Percentiles rank a stretch among this genome's conserved stretches.
phyloP scores from a whole-genome alignment of 2,329 filamentous ascomycete species.

The Biscogniauxia marginata region DNA sequence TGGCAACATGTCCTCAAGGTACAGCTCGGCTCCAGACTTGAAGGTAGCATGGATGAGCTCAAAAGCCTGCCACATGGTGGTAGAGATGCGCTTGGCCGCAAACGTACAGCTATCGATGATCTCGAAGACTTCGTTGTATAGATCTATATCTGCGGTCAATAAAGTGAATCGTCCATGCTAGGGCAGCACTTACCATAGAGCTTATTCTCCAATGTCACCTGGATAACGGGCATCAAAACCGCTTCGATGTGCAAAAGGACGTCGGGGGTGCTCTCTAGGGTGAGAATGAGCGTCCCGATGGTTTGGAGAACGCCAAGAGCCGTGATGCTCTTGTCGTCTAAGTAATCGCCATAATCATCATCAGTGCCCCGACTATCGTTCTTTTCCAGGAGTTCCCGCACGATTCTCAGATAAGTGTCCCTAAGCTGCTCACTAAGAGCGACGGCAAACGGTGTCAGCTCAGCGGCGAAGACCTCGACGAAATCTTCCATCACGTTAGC shows the following conservation, averaged over 20 bases:
- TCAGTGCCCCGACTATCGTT: slow-evolving; percentile 74
- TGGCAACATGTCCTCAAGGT: slow-evolving; percentile 97
- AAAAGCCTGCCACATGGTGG: slow-evolving; percentile 98
- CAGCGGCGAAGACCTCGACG: slow-evolving; percentile 95
- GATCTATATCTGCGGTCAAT: slow-evolving; percentile 49
- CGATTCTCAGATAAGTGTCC: slow-evolving; percentile 93
- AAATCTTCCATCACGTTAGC: slow-evolving; percentile 99
- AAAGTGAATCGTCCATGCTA: slow-evolving; percentile 17
- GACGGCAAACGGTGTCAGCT: slow-evolving; percentile 94
- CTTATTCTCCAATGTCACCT: slow-evolving; percentile 95
- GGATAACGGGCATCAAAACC: slow-evolving; percentile 95
- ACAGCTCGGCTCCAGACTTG: slow-evolving; percentile 94
- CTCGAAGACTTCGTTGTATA: slow-evolving; percentile 98
- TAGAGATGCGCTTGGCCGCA: slow-evolving; percentile 90
- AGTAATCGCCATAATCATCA: slow-evolving; percentile 81
- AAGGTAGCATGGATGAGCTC: slow-evolving; percentile 96
- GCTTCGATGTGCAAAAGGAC: slow-evolving; percentile 92
- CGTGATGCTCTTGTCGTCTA: slow-evolving; percentile 98
- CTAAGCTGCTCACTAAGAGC: slow-evolving; percentile 93
- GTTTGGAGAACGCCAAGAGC: slow-evolving; percentile 95
- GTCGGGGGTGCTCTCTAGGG: slow-evolving; percentile 93
- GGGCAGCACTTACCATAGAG: slow-evolving; percentile 67
- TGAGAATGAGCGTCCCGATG: slow-evolving; percentile 94
- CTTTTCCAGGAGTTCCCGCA: slow-evolving; percentile 86
- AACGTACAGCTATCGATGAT: slow-evolving; percentile 99